Evolutionary conservation across 2,329 filamentous ascomycete species (phyloP).

Genomic region (Knufia fluminis): DNA sequence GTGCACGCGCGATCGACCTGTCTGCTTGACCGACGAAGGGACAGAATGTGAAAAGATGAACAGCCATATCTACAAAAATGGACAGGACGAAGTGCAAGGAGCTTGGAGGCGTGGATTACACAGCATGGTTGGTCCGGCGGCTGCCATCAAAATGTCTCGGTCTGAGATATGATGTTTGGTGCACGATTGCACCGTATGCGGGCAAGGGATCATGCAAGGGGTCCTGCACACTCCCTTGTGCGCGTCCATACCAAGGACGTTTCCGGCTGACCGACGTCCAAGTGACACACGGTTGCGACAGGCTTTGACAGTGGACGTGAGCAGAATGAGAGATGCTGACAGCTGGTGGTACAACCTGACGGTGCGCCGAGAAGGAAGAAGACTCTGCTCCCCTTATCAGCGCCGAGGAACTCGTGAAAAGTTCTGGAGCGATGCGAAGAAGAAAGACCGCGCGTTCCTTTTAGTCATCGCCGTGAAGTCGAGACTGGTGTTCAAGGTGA

Average conservation of each 20-base stretch:
- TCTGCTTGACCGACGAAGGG: slow-evolving; percentile 3
- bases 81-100: slow-evolving; percentile 1
- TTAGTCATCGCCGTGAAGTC: no score
- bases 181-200: slow-evolving; percentile 1
- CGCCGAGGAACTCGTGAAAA: no score
- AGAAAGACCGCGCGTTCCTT: no score
- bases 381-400: no score
- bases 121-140: slow-evolving; percentile 3
- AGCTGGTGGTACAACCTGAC: not conserved
- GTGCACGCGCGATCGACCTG: slow-evolving; percentile 1
- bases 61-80: slow-evolving; percentile 4
- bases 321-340: slow-evolving; percentile 2
- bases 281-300: slow-evolving; percentile 2
- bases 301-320: slow-evolving; percentile 2
- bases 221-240: slow-evolving; percentile 2
- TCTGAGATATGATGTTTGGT: slow-evolving; percentile 4
- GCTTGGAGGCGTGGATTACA: slow-evolving; percentile 1
- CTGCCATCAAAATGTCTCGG: slow-evolving; percentile 2
- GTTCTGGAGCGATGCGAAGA: no score
- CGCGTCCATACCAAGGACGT: slow-evolving; percentile 1
- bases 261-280: slow-evolving; percentile 1
- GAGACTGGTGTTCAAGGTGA: no score
- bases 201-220: slow-evolving; percentile 2
- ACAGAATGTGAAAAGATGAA: slow-evolving; percentile 4
- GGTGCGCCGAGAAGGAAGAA: no score